phyloP scores from a whole-genome alignment of 2,329 filamentous ascomycete species.

The Xylariaceae sp. region DNA sequence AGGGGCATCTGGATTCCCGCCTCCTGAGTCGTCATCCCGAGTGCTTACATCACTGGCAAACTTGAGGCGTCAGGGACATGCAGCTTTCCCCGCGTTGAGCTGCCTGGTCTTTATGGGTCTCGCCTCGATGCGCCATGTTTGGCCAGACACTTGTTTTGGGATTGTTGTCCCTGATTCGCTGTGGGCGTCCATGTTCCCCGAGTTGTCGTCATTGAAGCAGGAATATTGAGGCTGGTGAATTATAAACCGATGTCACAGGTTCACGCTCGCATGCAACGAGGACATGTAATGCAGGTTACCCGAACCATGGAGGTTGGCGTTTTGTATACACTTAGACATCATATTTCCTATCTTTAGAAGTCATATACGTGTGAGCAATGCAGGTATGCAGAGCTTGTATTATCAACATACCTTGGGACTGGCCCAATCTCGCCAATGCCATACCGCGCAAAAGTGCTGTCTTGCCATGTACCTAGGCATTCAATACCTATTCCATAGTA shows the following conservation, averaged over 20 bases:
- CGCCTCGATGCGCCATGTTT: neutral
- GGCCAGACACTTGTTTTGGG: neutral
- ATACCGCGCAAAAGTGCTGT: neutral
- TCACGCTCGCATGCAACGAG: neutral
- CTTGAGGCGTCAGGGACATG: neutral
- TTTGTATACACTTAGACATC: neutral
- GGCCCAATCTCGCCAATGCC: too few species aligned
- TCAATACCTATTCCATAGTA: neutral
- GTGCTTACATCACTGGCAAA: neutral
- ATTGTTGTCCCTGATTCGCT: neutral
- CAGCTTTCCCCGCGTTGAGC: neutral
- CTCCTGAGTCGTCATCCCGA: neutral
- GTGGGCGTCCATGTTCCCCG: neutral
- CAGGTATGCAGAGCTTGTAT: neutral
- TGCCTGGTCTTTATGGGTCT: neutral
- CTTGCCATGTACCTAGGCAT: neutral
- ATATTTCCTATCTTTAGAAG: neutral
- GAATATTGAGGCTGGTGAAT: neutral
- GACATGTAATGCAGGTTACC: neutral
- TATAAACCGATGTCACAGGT: neutral
- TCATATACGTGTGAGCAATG: neutral
- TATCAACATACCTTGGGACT: neutral
- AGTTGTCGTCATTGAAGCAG: neutral
- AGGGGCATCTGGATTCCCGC: neutral
- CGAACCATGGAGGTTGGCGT: neutral